Conservation (phyloP, 192 early-diverging fungal genomes). For the Coemansia sp. region DNA sequence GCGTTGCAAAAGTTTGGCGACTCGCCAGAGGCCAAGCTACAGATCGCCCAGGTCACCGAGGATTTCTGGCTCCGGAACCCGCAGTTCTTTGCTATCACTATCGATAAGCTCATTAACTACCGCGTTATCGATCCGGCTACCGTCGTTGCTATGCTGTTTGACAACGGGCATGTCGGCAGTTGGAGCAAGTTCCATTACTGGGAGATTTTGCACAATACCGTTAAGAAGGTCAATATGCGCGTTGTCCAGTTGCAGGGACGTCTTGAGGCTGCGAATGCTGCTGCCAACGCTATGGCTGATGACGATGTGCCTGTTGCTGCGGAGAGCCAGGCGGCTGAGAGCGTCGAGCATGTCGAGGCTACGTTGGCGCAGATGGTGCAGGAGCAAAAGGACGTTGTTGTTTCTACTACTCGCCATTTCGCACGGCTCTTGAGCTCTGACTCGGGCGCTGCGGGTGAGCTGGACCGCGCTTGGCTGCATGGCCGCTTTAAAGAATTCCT, state of each 20-base stretch:
- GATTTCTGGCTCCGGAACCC: constrained; percentile 89
- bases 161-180: constrained; percentile 32
- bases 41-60: constrained; percentile 66
- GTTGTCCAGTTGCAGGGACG: constrained; percentile 57
- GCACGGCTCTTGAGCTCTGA: constrained; percentile 53
- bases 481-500: constrained; percentile 64
- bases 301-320: background rate
- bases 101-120: constrained; percentile 96
- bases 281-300: constrained; percentile 38
- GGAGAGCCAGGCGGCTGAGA: constrained; percentile 47
- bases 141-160: constrained; percentile 81
- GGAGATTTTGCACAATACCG: constrained; percentile 83
- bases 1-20: constrained; percentile 45
- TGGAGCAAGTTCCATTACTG: constrained; percentile 69
- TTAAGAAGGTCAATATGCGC: constrained; percentile 84
- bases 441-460: constrained; percentile 60
- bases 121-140: constrained; percentile 83
- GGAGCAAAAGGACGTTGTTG: constrained; percentile 83
- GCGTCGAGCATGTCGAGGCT: constrained; percentile 60
- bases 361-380: constrained; percentile 66
- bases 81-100: constrained; percentile 87
- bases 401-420: constrained; percentile 72
- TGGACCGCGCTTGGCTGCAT: constrained; percentile 66
- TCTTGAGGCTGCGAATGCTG: constrained; percentile 22
- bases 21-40: constrained; percentile 64